Base-by-base conservation (phyloP, 2,329 filamentous ascomycete species). In the Diaporthe caulivora region DNA sequence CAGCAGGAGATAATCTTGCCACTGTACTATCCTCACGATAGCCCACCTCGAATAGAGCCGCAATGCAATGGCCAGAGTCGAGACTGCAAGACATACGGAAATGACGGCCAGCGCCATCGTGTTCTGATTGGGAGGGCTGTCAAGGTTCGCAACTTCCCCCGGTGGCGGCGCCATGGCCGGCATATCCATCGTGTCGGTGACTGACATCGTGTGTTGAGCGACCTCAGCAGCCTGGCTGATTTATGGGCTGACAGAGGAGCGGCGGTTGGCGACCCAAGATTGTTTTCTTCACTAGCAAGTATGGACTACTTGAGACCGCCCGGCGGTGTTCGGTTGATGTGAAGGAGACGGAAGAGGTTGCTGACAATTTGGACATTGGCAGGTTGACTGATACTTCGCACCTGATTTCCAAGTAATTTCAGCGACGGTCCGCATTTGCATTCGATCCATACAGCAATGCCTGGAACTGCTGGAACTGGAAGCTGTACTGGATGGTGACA, bases 1-100 rank as follows among this genome's bases (percentile, higher is more conserved):
- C 57, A 60, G n/a, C 34, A 60, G 37, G 13, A 60, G 37, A 42
- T 42, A 60, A 37, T 60, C 57, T n/a, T 60, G 57, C 37, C n/a
- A 42, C n/a, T 60, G 57, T n/a, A 60, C 34, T 24, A 17, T 29
- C 18, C 7, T 6, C 57, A 60, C 15, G 3, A 60, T n/a, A 1
- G 31, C n/a, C n/a, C 57, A 60, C 26, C 57, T 26, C n/a, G 57
- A 42, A 21, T 60, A 60, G 57, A 60, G 13, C 4, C 57, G 11
- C 4, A 60, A 37, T 24, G 24, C n/a, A 15, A 60, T n/a, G 15
- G n/a, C n/a, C 3, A 60, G 18, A 10, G 37, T 60, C 10, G 57
- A 15, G 37, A 21, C 37, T 18, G 37, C 37, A 29, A 60, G 37
- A 13, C 57, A 60, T 8, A 60, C 34, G 15, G 57, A 60, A 0